Evolutionary conservation across 75 land plant species (phyloP).

Genomic region (Cunninghamia lanceolata): DNA sequence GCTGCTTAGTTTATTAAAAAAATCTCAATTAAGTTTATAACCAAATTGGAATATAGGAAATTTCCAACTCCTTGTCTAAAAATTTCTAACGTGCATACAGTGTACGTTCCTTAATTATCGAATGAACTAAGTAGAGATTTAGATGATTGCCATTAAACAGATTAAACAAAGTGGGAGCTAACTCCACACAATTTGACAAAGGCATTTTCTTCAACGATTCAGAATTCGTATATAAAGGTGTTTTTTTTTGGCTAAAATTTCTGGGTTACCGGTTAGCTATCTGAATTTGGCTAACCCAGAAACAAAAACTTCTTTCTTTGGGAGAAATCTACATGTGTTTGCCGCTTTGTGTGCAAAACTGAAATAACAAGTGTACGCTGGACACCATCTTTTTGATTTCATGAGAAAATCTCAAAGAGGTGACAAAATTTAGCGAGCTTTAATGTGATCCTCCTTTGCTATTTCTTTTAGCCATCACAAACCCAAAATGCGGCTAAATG

Average conservation of each 20-base stretch:
- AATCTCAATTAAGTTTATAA: not conserved
- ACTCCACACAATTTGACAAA: not conserved
- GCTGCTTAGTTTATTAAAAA: not conserved
- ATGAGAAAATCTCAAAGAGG: not conserved
- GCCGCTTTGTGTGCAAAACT: not conserved
- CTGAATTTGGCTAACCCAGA: not conserved
- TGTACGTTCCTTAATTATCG: not conserved
- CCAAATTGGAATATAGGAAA: not conserved
- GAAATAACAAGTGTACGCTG: not conserved
- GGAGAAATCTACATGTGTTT: not conserved
- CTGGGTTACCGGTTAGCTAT: not conserved
- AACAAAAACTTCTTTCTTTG: not conserved
- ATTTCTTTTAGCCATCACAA: not conserved
- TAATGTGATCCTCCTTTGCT: not conserved
- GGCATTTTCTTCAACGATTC: not conserved
- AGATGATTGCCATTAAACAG: not conserved
- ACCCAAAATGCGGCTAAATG: conserved; percentile 3
- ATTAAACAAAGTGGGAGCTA: not conserved
- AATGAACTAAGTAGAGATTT: not conserved
- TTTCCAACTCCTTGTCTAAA: not conserved
- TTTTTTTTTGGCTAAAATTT: not conserved
- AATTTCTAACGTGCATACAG: not conserved
- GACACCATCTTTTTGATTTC: not conserved
- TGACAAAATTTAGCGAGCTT: conserved; percentile 3
- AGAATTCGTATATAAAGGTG: not conserved